These are phyloP conservation scores for Omphalea diandra DNA, from an alignment of 441 rosid species.

Conservation along the genomic window DNA sequence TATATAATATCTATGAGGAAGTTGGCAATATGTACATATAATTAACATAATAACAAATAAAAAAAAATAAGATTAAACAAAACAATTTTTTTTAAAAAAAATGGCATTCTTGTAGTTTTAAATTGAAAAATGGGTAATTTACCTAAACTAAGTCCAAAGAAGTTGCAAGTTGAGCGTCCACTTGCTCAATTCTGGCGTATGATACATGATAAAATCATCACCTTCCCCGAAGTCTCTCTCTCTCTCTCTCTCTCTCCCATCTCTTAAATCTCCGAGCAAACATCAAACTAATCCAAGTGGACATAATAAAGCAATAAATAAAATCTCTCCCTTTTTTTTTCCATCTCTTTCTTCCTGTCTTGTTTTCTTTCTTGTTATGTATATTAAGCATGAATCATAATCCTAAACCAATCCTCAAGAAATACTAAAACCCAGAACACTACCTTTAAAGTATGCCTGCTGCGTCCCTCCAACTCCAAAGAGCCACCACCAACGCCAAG, in stretches of 20 bases:
- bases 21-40: no score
- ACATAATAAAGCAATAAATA: conserved; percentile 17
- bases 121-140: conserved; percentile 25
- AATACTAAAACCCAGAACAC: neutral
- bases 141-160: conserved; percentile 38
- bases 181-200: conserved; percentile 38
- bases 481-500: conserved; percentile 23
- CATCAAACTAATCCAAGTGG: conserved; percentile 37
- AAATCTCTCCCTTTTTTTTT: no score
- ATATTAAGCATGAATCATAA: neutral
- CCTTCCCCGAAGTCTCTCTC: no score
- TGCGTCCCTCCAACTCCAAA: conserved; percentile 44
- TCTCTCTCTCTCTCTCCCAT: neutral
- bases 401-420: neutral
- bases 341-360: conserved; percentile 16
- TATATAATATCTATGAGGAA: neutral
- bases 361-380: neutral
- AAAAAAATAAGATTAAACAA: no score
- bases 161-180: conserved; percentile 48
- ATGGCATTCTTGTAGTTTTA: conserved; percentile 24
- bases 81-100: no score
- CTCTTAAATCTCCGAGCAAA: conserved; percentile 13
- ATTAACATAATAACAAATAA: no score
- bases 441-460: conserved; percentile 50
- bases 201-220: conserved; percentile 28